phyloP scores from a whole-genome alignment of 2,329 filamentous ascomycete genomes.

The Fusarium sp. region DNA sequence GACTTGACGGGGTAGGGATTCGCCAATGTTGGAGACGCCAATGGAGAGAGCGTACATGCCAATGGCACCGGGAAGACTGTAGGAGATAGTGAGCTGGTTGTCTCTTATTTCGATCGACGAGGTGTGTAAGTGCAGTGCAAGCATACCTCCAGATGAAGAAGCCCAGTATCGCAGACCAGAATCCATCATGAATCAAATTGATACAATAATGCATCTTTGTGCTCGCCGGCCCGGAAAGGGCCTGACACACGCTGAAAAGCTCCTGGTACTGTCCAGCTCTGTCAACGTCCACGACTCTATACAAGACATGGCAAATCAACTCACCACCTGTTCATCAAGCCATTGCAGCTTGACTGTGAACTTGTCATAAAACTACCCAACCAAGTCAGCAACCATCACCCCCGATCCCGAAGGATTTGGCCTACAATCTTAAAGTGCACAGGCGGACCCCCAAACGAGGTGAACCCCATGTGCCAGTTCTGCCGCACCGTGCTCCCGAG shows the following conservation, averaged over 20 bases:
- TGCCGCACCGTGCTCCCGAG: conserved; percentile 18
- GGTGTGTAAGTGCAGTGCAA: too few species aligned
- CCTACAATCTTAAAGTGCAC: conserved; percentile 33
- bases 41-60: conserved; percentile 77
- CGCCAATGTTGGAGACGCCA: conserved; percentile 71
- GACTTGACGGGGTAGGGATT: conserved; percentile 69
- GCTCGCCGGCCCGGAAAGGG: conserved; percentile 74
- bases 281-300: background rate
- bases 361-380: conserved; percentile 44
- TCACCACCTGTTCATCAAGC: conserved; percentile 76
- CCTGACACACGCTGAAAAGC: conserved; percentile 77
- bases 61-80: conserved; percentile 73
- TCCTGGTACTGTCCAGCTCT: conserved; percentile 70
- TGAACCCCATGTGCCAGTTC: conserved; percentile 61
- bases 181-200: conserved; percentile 71
- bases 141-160: conserved; percentile 74
- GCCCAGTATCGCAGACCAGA: conserved; percentile 66
- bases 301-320: rapidly evolving
- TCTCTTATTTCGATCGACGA: background rate
- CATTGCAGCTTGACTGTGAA: conserved; percentile 72
- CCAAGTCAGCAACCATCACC: background rate
- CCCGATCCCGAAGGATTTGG: background rate
- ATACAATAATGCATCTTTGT: conserved; percentile 81
- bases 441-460: conserved; percentile 22
- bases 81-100: conserved; percentile 5